Conservation (phyloP, 2,329 filamentous ascomycete genomes). For the Pochonia chlamydosporia region DNA sequence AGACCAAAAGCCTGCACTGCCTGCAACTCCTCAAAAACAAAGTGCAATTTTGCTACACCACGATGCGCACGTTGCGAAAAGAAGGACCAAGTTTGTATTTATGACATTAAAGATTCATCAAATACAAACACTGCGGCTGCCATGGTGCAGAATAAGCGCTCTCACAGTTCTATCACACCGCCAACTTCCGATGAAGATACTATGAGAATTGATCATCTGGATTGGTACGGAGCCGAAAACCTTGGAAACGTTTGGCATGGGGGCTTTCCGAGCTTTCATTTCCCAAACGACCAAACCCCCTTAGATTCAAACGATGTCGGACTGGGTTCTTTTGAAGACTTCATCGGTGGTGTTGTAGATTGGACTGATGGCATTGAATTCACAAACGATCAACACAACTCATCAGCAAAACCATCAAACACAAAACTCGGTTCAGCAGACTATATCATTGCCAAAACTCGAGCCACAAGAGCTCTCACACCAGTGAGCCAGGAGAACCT, state of each 20-base stretch:
- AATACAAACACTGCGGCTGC: neutral
- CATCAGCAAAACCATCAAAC: too few relatives aligned
- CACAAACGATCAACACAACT: too few relatives aligned
- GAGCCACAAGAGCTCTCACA: conserved; percentile 8
- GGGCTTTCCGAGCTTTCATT: too few relatives aligned
- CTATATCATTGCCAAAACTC: neutral
- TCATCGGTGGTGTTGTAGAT: neutral
- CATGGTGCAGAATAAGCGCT: too few relatives aligned
- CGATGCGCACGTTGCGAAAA: conserved; percentile 14
- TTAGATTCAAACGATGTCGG: neutral
- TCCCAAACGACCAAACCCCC: too few relatives aligned
- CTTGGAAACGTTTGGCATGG: too few relatives aligned
- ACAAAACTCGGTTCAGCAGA: neutral
- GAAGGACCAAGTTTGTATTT: conserved; percentile 13
- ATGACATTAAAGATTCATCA: neutral
- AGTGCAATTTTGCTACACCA: conserved; percentile 17
- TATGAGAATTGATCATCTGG: too few relatives aligned
- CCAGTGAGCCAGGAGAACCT: conserved; percentile 9
- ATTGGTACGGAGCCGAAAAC: too few relatives aligned
- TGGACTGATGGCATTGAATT: too few relatives aligned
- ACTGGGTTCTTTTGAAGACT: neutral
- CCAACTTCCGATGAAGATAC: too few relatives aligned
- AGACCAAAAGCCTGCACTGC: conserved; percentile 16
- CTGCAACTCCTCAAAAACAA: conserved; percentile 17
- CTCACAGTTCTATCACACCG: too few relatives aligned